Conservation (phyloP, 192 early-diverging fungal species). For the Chytriomyces confervae region DNA sequence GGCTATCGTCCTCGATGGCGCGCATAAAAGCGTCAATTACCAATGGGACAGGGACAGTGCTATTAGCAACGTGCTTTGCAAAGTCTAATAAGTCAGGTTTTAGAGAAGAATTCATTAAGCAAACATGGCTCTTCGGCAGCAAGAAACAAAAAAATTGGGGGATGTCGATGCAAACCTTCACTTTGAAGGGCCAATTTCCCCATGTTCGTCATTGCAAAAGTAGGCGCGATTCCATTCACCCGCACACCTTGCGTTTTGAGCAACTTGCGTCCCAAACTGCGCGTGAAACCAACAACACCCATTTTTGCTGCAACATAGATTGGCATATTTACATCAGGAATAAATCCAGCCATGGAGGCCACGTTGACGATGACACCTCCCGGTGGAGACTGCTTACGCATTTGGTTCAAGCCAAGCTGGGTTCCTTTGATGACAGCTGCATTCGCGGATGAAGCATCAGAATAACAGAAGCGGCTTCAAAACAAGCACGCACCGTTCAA, state of each 20-base stretch:
- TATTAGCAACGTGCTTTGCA: constrained; percentile 2
- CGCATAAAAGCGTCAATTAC: constrained; percentile 57
- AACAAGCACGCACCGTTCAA: constrained; percentile 56
- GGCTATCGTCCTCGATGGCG: constrained; percentile 51
- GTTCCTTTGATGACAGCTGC: constrained; percentile 73
- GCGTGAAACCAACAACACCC: constrained; percentile 68
- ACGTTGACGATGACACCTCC: constrained; percentile 79
- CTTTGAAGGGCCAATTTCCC: constrained; percentile 14
- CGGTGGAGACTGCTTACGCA: constrained; percentile 48
- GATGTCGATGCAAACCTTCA: constrained; percentile 12
- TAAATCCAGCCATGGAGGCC: constrained; percentile 73
- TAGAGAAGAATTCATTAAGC: neutral
- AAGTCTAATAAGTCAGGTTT: constrained; percentile 5
- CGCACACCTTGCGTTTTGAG: constrained; percentile 42
- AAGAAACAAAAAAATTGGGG: neutral
- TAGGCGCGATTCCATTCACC: constrained; percentile 48
- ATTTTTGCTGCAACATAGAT: constrained; percentile 80
- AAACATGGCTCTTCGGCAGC: neutral
- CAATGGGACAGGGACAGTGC: constrained; percentile 44
- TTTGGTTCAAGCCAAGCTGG: constrained; percentile 67
- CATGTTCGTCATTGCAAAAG: constrained; percentile 44
- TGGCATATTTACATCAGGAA: constrained; percentile 56
- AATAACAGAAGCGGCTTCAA: constrained; percentile 7
- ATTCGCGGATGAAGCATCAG: neutral
- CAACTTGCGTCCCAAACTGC: constrained; percentile 31